A percentile compares a stretch with the other conserved stretches of the same genome.
These are phyloP conservation scores for Chlamydomonas sphaeroides DNA, from an alignment of 139 green algal genomes.

Conservation along the genomic window DNA sequence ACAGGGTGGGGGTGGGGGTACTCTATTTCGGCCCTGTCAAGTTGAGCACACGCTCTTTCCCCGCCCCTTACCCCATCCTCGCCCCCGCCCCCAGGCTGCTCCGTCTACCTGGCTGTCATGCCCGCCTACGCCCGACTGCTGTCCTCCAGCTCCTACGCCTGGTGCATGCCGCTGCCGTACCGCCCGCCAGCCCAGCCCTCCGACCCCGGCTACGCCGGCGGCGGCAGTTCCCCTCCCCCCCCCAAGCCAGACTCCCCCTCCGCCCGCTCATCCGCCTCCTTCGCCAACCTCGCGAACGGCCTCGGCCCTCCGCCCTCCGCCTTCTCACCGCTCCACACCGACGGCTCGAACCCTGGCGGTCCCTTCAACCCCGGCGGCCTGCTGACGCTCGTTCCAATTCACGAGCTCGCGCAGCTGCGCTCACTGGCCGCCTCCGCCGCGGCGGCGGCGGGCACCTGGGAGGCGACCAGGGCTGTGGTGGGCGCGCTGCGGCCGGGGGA, in stretches of 20 bases:
- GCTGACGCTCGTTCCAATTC: not conserved
- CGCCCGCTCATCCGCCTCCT: not conserved
- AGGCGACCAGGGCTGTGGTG: not conserved
- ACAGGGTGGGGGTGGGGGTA: no score
- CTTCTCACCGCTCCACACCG: no score
- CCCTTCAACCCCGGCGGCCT: no score
- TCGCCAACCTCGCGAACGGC: not conserved
- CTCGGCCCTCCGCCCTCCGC: no score
- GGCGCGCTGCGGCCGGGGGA: constrained; percentile 4
- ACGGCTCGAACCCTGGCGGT: no score
- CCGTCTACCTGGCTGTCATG: constrained; percentile 30
- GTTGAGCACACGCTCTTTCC: no score
- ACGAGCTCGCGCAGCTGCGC: constrained; percentile 8
- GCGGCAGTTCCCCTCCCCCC: not conserved
- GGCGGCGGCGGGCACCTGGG: constrained; percentile 1
- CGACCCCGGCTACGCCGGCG: not conserved
- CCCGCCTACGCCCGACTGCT: constrained; percentile 24
- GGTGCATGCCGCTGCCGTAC: not conserved
- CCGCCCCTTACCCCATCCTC: not conserved
- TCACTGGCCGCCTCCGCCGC: not conserved
- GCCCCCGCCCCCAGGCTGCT: constrained; percentile 9
- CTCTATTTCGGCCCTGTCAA: no score
- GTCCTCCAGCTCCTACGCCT: not conserved
- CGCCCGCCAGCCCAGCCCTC: not conserved
- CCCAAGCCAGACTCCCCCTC: not conserved